phyloP scores from a whole-genome alignment of 306 rosid genomes.

The Cucurbita pepo region DNA sequence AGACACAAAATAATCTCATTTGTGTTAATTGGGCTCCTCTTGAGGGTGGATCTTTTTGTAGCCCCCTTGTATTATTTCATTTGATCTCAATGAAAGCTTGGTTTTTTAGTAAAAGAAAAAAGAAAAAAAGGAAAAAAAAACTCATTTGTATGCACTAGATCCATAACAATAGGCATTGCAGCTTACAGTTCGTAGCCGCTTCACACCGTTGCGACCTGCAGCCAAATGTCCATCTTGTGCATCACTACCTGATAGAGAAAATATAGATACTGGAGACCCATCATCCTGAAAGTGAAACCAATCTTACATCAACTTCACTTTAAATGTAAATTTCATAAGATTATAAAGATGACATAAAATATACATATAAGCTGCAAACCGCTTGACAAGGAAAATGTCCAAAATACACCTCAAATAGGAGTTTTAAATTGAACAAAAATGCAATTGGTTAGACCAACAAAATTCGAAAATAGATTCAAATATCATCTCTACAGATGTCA shows the following conservation, averaged over 20 bases:
- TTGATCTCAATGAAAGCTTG: background rate
- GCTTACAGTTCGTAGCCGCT: constrained; percentile 74
- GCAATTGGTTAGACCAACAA: background rate
- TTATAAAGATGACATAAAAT: background rate
- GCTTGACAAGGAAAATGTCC: background rate
- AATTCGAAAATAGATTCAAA: background rate
- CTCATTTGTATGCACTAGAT: background rate
- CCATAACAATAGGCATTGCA: background rate
- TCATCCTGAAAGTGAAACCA: constrained; percentile 46
- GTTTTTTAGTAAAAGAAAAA: background rate
- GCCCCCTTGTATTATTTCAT: background rate
- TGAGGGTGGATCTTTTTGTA: background rate
- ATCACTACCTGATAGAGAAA: constrained; percentile 70
- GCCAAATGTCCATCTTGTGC: constrained; percentile 87
- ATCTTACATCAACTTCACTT: background rate
- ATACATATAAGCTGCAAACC: background rate
- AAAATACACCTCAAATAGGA: background rate
- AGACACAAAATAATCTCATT: background rate
- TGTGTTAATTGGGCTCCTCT: background rate
- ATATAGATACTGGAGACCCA: constrained; percentile 75
- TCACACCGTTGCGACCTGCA: constrained; percentile 92
- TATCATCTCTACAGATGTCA: background rate
- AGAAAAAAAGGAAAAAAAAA: background rate
- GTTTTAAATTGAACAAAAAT: background rate
- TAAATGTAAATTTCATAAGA: background rate